Evolutionary conservation across 306 rosid genomes (phyloP), one percentile per base, ranked within the genome.

Genomic region (Gynostemma pentaphyllum): DNA sequence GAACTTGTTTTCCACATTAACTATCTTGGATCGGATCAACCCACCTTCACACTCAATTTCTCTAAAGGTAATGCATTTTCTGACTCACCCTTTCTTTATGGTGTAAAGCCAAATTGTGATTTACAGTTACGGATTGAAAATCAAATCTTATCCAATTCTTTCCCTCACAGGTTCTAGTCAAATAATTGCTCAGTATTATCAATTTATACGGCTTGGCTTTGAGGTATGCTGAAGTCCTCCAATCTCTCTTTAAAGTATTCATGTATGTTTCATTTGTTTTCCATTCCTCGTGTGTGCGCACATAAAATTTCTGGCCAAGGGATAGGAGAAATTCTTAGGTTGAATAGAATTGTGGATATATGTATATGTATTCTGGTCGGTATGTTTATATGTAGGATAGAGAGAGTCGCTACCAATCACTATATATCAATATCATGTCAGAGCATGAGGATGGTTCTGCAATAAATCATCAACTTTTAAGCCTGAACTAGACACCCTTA

Each of bases 121-220:
- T 32, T 32, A 7, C 7, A 7, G 37, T 32, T 32, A 7, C 37
- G 7, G 37, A 32, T 32, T 32, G 37, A 32, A 32, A 7, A 32
- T 32, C 37, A 32, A 32, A 32, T 32, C 37, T 2, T 32, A 32
- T 2, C 3, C 5, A 32, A 32, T 32, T 7, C 3, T 32, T 32
- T n/a, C n/a, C n/a, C n/a, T n/a, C n/a, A n/a, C 86, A 89, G 97
- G 95, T 23, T 86, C 97, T 4, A 86, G 92, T 74, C 95, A 89
- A 75, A 89, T 89, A 26, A 89, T 89, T 51, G 89, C 97, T 72
- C 97, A 89, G 50, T 89, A 89, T 73, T 89, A 86, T 52, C 97
- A 86, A 69, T 77, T 89, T 27, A 86, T 89, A 45, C 76, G 97
- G 45, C 88, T 89, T 32, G 97, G 95, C 16, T 82, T 82, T 19